phyloP scores from a whole-genome alignment of 371 early-diverging fungal species.

The Mortierella sp. region DNA sequence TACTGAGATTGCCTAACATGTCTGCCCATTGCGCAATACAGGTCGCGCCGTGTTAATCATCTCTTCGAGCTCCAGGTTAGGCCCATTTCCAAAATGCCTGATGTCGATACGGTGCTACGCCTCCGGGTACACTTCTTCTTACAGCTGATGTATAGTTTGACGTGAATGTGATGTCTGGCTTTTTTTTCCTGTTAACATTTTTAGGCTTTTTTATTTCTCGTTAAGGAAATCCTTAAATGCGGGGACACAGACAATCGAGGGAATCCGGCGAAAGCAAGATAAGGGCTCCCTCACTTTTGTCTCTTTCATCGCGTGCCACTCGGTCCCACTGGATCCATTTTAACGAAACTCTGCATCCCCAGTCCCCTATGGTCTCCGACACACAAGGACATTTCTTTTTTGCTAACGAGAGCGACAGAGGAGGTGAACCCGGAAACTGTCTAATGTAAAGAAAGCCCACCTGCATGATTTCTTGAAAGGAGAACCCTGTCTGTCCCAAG shows the following conservation, averaged over 20 bases:
- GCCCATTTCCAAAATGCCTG: no score
- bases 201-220: constrained; percentile 15
- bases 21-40: no score
- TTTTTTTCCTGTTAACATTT: no score
- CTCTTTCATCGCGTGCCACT: constrained; percentile 9
- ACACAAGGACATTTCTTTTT: no score
- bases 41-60: no score
- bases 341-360: neutral
- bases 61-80: no score
- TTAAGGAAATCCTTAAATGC: constrained; percentile 40
- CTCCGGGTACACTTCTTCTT: no score
- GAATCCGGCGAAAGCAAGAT: constrained; percentile 16
- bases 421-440: neutral
- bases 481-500: neutral
- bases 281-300: constrained; percentile 23
- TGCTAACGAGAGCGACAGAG: neutral
- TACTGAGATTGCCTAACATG: no score
- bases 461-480: no score
- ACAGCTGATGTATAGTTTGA: neutral
- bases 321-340: neutral
- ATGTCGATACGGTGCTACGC: no score
- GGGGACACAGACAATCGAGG: constrained; percentile 21
- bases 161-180: neutral
- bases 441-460: no score
- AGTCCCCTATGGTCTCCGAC: no score